Evolutionary conservation across 306 rosid species (phyloP).

Genomic region (Sicyos baderoa): DNA sequence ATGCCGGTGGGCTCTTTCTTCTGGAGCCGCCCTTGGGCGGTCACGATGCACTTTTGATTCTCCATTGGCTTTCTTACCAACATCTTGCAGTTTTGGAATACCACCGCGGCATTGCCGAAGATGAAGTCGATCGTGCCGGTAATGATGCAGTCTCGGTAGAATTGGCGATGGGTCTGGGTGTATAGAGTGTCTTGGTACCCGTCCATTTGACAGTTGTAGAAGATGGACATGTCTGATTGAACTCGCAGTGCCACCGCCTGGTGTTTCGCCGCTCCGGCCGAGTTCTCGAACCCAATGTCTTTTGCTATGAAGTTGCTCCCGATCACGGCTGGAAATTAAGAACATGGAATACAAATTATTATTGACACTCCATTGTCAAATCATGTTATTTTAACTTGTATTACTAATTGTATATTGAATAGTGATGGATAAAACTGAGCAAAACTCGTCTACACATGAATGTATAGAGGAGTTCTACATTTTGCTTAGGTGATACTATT

Average conservation of each 20-base stretch:
- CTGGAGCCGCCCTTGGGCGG: constrained; percentile 49
- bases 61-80: constrained; percentile 34
- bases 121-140: constrained; percentile 47
- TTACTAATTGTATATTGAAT: no score
- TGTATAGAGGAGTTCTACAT: no score
- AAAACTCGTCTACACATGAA: no score
- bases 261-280: constrained; percentile 39
- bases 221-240: constrained; percentile 36
- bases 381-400: no score
- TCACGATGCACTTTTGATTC: constrained; percentile 37
- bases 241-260: constrained; percentile 46
- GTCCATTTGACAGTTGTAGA: constrained; percentile 40
- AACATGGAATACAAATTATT: no score
- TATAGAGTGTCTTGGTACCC: constrained; percentile 50
- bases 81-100: constrained; percentile 52
- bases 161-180: constrained; percentile 43
- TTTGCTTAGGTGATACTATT: no score
- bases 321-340: no score
- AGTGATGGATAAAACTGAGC: no score
- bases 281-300: constrained; percentile 47
- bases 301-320: constrained; percentile 54
- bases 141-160: constrained; percentile 44
- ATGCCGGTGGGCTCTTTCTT: constrained; percentile 24
- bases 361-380: no score
- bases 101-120: constrained; percentile 35